Conservation (phyloP, 176 grass and related monocot genomes). For the Eleusine indica region DNA sequence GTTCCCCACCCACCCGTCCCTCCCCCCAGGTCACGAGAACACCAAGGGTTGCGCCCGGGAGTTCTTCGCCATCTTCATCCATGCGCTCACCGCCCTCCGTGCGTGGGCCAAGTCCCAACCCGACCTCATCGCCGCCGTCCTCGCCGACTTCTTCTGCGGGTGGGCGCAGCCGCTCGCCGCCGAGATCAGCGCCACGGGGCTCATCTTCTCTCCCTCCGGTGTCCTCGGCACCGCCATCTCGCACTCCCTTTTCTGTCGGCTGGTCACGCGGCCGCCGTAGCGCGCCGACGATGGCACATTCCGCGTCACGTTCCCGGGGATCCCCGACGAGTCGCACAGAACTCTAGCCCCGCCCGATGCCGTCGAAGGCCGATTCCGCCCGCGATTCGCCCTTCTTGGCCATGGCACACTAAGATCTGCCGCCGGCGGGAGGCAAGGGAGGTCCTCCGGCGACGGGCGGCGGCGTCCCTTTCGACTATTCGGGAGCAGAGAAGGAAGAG, state of each 20-base stretch:
- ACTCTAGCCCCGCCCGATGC: too few relatives aligned
- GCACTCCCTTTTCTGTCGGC: slow-evolving; percentile 47
- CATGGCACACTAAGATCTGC: too few relatives aligned
- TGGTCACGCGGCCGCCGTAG: slow-evolving; percentile 9
- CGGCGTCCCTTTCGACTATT: too few relatives aligned
- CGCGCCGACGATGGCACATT: slow-evolving; percentile 21
- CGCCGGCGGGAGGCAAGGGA: too few relatives aligned
- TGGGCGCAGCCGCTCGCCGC: slow-evolving; percentile 65
- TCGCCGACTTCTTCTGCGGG: slow-evolving; percentile 66
- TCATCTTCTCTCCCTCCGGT: slow-evolving; percentile 58
- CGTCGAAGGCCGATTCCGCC: too few relatives aligned
- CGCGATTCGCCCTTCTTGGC: too few relatives aligned
- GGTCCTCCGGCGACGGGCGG: too few relatives aligned
- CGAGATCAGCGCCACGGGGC: slow-evolving; percentile 44
- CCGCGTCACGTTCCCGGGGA: slow-evolving; percentile 33
- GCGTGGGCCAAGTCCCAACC: slow-evolving; percentile 18
- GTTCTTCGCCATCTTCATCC: slow-evolving; percentile 31
- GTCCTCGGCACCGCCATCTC: slow-evolving; percentile 45
- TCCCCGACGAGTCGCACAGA: slow-evolving; percentile 17
- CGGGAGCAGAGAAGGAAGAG: too few relatives aligned
- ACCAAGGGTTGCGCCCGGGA: slow-evolving; percentile 17
- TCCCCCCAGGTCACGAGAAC: slow-evolving; percentile 57
- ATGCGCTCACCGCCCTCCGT: slow-evolving; percentile 43
- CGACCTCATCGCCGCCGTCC: slow-evolving; percentile 41
- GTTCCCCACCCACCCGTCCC: slow-evolving; percentile 54